Evolutionary conservation across 2,329 filamentous ascomycete species (phyloP), one percentile per base, ranked within the genome.

Genomic region (Clarireedia homoeocarpa): DNA sequence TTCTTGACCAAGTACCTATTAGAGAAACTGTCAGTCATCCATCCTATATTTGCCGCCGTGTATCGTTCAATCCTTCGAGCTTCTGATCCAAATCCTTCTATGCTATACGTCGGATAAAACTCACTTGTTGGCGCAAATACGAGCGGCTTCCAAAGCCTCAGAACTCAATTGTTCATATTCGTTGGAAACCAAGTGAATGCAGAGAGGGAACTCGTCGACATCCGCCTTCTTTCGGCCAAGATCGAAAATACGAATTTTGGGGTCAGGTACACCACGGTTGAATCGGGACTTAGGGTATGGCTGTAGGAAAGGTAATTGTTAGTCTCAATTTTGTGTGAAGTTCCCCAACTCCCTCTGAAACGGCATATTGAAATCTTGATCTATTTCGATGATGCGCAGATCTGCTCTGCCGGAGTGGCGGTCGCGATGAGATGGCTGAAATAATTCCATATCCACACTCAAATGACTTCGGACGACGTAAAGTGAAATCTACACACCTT

Each of bases 111-210:
- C 45, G 34, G 53, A 46, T 24, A 53, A 23, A 49, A 68, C 68
- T 69, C 62, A 95, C 89, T 97, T 97, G 89, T 99, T 99, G 88
- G 91, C 91, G 84, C 92, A 97, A 76, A 99, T 99, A 86, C 94
- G 94, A 77, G 94, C 94, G 75, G 94, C 94, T 82, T 99, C 94
- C 72, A 99, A 91, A 75, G 94, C 94, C 83, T 99, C 94, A 71
- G 94, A 97, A 76, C 90, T 95, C 82, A 99, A 82, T 86, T 99
- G 94, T 83, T 99, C 94, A 82, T 96, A 96, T 83, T 99, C 94
- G 86, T 99, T 97, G 83, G 92, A 97, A 74, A 97, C 92, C 75
- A 99, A 83, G 86, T 99, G 94, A 73, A 97, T 87, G 84, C 94
- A 96, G 73, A 92, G 89, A 74, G 94, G 94, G 87, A 99, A 99